A percentile compares a stretch with the other conserved stretches of the same genome.
These are phyloP conservation scores for Lactifluus hygrophoroides DNA, from an alignment of 768 basidiomycete species.

Conservation along the genomic window DNA sequence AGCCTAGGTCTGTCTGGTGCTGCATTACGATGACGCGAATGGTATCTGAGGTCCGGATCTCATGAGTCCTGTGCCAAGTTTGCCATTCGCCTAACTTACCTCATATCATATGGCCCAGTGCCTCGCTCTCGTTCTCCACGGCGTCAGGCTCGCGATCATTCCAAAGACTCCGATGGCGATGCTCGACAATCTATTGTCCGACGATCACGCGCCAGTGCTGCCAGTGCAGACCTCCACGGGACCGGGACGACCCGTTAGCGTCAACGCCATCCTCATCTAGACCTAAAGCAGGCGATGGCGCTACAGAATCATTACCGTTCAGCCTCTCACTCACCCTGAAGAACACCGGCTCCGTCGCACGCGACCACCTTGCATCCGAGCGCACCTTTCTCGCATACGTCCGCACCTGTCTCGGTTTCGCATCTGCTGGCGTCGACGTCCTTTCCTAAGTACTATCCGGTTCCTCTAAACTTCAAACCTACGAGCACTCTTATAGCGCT, in stretches of 20 bases:
- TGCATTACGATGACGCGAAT: too few relatives aligned
- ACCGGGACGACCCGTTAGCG: neutral
- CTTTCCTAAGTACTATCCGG: neutral
- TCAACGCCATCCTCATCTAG: neutral
- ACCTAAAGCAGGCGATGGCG: neutral
- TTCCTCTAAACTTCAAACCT: neutral
- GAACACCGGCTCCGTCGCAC: slow-evolving; percentile 41
- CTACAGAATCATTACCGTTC: neutral
- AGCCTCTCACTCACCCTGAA: slow-evolving; percentile 29
- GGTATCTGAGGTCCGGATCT: too few relatives aligned
- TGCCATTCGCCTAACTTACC: too few relatives aligned
- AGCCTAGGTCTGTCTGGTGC: too few relatives aligned
- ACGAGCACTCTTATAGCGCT: slow-evolving; percentile 28
- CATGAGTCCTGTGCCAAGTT: too few relatives aligned
- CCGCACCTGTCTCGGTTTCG: slow-evolving; percentile 40
- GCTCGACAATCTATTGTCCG: neutral
- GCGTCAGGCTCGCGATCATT: too few relatives aligned
- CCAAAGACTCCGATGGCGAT: neutral
- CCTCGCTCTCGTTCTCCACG: neutral
- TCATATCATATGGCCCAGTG: neutral
- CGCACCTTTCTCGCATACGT: slow-evolving; percentile 46
- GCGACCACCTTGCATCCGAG: slow-evolving; percentile 45
- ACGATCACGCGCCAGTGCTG: neutral
- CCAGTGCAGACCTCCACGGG: neutral
- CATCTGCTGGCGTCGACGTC: slow-evolving; percentile 40